These are phyloP conservation scores for Ustilago bromivora DNA, from an alignment of 1,284 basidiomycete species.

Conservation along the genomic window DNA sequence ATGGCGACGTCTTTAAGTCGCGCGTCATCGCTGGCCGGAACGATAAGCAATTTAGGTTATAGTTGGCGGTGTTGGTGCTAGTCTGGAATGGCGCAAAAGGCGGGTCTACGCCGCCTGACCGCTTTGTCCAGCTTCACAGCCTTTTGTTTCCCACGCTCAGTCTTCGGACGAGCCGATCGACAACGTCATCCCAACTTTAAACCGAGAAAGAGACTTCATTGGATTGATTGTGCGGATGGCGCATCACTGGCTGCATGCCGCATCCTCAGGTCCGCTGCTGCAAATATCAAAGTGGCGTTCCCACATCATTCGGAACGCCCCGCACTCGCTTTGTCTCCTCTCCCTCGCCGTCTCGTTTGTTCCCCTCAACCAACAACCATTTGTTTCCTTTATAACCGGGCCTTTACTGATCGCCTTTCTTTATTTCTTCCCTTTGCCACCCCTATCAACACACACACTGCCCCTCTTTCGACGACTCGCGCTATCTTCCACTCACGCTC, in stretches of 20 bases:
- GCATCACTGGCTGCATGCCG: not conserved
- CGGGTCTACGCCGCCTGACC: not conserved
- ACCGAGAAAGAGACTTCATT: not conserved
- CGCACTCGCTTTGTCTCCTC: not conserved
- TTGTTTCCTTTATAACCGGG: not conserved
- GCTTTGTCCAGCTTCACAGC: not conserved
- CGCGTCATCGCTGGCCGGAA: not conserved
- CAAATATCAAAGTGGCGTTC: not conserved
- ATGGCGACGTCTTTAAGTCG: not conserved
- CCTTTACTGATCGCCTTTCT: not conserved
- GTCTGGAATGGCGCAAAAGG: not conserved
- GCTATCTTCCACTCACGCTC: not conserved
- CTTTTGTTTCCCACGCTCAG: conserved; percentile 1
- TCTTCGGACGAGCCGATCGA: not conserved
- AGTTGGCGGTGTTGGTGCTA: not conserved
- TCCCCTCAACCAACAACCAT: not conserved
- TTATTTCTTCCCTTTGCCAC: not conserved
- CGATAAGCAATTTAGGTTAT: not conserved
- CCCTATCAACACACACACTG: not conserved
- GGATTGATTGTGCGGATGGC: not conserved
- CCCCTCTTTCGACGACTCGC: not conserved
- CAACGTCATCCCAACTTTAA: conserved; percentile 2
- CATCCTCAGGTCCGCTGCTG: not conserved
- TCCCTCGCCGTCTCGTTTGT: not conserved
- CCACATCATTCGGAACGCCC: conserved; percentile 5